A percentile compares a stretch with the other conserved stretches of the same genome.
Conservation (phyloP, 257 asterid species). For the Solanum stenotomum region DNA sequence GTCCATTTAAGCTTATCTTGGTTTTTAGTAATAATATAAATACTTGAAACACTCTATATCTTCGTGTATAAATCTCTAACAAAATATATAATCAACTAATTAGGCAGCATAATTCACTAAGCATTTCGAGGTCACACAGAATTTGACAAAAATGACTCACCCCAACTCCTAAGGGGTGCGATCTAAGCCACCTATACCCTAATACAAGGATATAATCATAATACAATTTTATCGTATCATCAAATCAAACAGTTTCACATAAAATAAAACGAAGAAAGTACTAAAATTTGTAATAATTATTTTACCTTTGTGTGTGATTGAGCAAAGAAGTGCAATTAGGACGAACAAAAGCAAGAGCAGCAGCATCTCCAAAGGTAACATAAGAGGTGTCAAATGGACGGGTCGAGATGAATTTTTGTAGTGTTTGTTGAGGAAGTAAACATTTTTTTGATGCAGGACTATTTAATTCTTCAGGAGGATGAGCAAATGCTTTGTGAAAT, state of each 20-base stretch:
- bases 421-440: slow-evolving; percentile 53
- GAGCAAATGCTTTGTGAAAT: slow-evolving; percentile 66
- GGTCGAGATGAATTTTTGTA: slow-evolving; percentile 26
- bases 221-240: too few species aligned
- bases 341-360: slow-evolving; percentile 57
- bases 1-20: not conserved
- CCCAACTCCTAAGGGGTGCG: not conserved
- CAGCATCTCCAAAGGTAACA: slow-evolving; percentile 50
- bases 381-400: slow-evolving; percentile 37
- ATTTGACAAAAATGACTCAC: not conserved
- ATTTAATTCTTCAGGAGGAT: slow-evolving; percentile 76
- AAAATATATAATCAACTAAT: not conserved
- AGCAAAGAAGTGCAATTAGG: slow-evolving; percentile 12
- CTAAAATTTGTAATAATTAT: too few species aligned
- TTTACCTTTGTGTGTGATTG: slow-evolving; percentile 29
- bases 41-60: not conserved
- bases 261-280: too few species aligned
- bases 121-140: too few species aligned
- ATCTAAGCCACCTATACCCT: not conserved
- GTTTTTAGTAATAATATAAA: not conserved
- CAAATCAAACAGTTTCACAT: not conserved
- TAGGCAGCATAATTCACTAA: not conserved
- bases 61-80: not conserved
- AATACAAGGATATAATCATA: not conserved
- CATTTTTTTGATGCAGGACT: slow-evolving; percentile 61